These are phyloP conservation scores for Geotrichum reessii DNA, from an alignment of 1,139 yeast genomes.

Conservation along the genomic window DNA sequence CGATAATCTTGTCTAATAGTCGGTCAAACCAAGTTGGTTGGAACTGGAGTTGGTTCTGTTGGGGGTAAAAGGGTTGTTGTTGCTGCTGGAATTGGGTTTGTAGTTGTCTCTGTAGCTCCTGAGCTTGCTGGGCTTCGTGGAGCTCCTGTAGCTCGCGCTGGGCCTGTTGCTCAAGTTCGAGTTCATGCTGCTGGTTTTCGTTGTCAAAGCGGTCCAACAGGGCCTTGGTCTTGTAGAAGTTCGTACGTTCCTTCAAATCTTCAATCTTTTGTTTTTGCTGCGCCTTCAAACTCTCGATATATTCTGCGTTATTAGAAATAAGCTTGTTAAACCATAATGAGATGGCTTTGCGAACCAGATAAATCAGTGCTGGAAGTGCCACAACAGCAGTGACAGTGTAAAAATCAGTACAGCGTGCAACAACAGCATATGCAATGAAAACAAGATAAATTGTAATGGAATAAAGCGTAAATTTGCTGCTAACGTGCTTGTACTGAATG, in stretches of 20 bases:
- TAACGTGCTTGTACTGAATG: slow-evolving; percentile 28
- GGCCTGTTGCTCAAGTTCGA: background rate
- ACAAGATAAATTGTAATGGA: slow-evolving; percentile 28
- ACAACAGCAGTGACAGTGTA: slow-evolving; percentile 20
- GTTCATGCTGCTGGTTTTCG: slow-evolving; percentile 1
- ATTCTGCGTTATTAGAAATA: slow-evolving; percentile 26
- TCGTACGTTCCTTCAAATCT: slow-evolving; percentile 71
- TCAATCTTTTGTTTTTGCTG: slow-evolving; percentile 60
- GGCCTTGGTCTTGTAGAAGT: slow-evolving; percentile 70
- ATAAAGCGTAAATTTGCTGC: slow-evolving; percentile 31
- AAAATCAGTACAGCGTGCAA: slow-evolving; percentile 14
- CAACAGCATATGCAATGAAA: slow-evolving; percentile 23
- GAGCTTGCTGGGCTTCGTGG: background rate
- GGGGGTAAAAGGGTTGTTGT: slow-evolving; percentile 8
- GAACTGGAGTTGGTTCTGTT: background rate
- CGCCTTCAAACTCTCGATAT: slow-evolving; percentile 41
- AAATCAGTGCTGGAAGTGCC: slow-evolving; percentile 25
- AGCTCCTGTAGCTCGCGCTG: background rate
- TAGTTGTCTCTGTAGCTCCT: background rate
- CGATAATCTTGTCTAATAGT: slow-evolving; percentile 52
- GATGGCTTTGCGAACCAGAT: slow-evolving; percentile 24
- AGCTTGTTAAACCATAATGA: slow-evolving; percentile 24
- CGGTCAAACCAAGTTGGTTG: slow-evolving; percentile 39
- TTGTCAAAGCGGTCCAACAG: slow-evolving; percentile 56
- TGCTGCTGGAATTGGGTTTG: background rate